Percentiles rank a stretch among this genome's conserved stretches.
Conservation (phyloP, 2,329 filamentous ascomycete genomes). For the Phaeosphaeriaceae sp. region DNA sequence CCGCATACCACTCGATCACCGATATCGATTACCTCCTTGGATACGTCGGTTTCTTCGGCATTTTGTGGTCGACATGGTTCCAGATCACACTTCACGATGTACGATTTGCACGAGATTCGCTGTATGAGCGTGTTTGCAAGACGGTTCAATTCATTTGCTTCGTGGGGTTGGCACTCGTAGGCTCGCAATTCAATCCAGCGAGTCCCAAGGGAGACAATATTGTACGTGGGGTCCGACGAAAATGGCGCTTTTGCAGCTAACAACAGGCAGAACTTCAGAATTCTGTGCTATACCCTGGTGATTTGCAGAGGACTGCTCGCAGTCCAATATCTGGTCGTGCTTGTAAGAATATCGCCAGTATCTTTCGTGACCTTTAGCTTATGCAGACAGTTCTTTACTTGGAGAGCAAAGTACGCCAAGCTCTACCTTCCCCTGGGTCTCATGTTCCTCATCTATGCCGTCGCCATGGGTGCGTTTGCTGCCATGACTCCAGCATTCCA, state of each 20-base stretch:
- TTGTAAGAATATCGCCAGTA: conserved; percentile 19
- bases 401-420: conserved; percentile 37
- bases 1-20: conserved; percentile 49
- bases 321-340: conserved; percentile 43
- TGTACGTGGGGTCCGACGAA: conserved; percentile 14
- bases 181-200: conserved; percentile 43
- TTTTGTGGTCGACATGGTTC: conserved; percentile 49
- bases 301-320: conserved; percentile 41
- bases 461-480: conserved; percentile 36
- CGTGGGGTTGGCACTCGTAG: conserved; percentile 46
- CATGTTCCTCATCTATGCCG: conserved; percentile 37
- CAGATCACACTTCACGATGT: conserved; percentile 50
- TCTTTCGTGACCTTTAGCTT: background rate
- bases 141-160: conserved; percentile 47
- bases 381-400: conserved; percentile 34
- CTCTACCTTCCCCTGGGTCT: conserved; percentile 43
- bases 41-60: conserved; percentile 49
- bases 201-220: conserved; percentile 33
- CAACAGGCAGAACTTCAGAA: conserved; percentile 38
- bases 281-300: conserved; percentile 45
- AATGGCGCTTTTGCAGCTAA: conserved; percentile 7
- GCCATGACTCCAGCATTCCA: conserved; percentile 45
- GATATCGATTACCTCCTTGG: conserved; percentile 40
- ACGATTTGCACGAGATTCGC: conserved; percentile 47
- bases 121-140: conserved; percentile 49